phyloP scores from a whole-genome alignment of 2,329 filamentous ascomycete species.

The Epichloe uncinata region DNA sequence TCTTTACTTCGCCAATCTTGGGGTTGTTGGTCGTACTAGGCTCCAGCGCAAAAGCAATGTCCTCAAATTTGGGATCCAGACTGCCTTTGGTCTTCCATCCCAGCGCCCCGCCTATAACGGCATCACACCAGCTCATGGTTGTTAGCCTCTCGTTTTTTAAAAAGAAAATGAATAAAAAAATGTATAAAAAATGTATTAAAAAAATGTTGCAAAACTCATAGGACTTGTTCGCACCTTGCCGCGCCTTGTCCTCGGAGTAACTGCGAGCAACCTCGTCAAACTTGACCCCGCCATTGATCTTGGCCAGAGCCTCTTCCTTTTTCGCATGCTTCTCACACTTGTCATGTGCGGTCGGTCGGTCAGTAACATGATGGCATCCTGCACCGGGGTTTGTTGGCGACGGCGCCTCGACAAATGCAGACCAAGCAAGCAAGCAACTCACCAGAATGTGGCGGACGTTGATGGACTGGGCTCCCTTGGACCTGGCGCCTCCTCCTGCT shows the following conservation, averaged over 20 bases:
- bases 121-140: not conserved
- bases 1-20: conserved; percentile 58
- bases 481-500: conserved; percentile 23
- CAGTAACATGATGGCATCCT: too few species aligned
- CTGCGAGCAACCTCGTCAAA: conserved; percentile 64
- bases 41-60: conserved; percentile 56
- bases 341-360: not conserved
- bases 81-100: conserved; percentile 61
- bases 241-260: conserved; percentile 66
- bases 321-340: conserved; percentile 67
- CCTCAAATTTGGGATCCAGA: conserved; percentile 56
- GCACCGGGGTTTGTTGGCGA: too few species aligned
- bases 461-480: conserved; percentile 50
- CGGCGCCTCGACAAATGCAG: too few species aligned
- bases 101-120: conserved; percentile 46
- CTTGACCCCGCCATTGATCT: conserved; percentile 51
- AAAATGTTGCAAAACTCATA: too few species aligned
- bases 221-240: conserved; percentile 34
- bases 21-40: conserved; percentile 50
- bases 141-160: not conserved
- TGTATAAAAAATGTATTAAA: not conserved
- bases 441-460: conserved; percentile 63
- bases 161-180: not conserved
- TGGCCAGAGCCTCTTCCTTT: conserved; percentile 61
- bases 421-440: conserved; percentile 6